phyloP scores from a whole-genome alignment of 106 monocot species.

The Apostasia shenzhenica region DNA sequence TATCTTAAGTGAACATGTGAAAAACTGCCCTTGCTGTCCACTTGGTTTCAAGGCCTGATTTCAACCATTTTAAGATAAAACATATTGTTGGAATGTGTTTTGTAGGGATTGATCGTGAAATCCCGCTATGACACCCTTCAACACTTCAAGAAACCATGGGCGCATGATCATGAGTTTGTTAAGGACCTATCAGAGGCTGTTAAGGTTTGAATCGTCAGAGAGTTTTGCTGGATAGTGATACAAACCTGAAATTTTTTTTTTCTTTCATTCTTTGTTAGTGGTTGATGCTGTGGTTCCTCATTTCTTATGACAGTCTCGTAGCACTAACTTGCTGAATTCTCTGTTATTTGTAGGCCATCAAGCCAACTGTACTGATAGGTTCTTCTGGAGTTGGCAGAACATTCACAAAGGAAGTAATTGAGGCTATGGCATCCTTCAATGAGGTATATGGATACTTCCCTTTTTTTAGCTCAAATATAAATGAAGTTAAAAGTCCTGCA shows the following conservation, averaged over 20 bases:
- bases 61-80: neutral
- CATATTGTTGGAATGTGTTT: neutral
- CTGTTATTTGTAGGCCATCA: slow-evolving; percentile 45
- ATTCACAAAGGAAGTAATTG: slow-evolving; percentile 88
- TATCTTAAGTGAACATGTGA: neutral
- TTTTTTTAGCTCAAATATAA: slow-evolving; percentile 1
- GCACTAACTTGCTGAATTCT: neutral
- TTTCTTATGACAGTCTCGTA: neutral
- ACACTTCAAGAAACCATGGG: slow-evolving; percentile 95
- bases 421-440: slow-evolving; percentile 89
- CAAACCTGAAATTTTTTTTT: neutral
- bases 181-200: slow-evolving; percentile 66
- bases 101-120: slow-evolving; percentile 77
- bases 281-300: neutral
- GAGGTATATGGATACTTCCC: slow-evolving; percentile 29
- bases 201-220: slow-evolving; percentile 28
- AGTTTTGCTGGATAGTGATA: neutral
- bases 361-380: slow-evolving; percentile 92
- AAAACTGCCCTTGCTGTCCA: neutral
- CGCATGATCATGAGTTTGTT: slow-evolving; percentile 83
- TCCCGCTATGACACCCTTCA: slow-evolving; percentile 78
- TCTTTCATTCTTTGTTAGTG: neutral
- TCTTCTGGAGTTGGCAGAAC: slow-evolving; percentile 83
- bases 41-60: too few species aligned
- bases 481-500: neutral